Percentiles rank a stretch among this genome's conserved stretches.
Conservation (phyloP, 345 rosid genomes). For the Lepidium sativum region DNA sequence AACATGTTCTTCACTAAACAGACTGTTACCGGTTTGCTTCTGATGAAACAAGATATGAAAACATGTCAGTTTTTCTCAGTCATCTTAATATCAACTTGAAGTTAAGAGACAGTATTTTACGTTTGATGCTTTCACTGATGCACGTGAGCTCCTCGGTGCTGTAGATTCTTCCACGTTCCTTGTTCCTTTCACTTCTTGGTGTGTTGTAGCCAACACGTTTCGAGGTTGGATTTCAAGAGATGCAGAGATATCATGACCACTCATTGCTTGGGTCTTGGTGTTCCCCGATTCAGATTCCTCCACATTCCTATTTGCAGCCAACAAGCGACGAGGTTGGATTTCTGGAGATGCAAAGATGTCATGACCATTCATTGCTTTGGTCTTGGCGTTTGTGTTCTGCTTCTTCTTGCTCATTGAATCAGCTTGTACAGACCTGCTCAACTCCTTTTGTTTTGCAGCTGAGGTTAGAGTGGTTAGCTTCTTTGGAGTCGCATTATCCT, state of each 20-base stretch:
- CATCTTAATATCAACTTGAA: neutral
- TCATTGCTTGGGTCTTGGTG: constrained; percentile 55
- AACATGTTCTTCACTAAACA: constrained; percentile 42
- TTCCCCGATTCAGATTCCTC: constrained; percentile 35
- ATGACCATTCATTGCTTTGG: constrained; percentile 59
- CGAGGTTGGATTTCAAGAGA: constrained; percentile 46
- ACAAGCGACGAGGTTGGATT: constrained; percentile 40
- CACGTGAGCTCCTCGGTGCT: constrained; percentile 32
- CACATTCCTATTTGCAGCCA: constrained; percentile 23
- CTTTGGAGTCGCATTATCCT: constrained; percentile 55
- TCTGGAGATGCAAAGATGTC: constrained; percentile 54
- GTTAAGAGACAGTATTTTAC: constrained; percentile 23
- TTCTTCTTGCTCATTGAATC: constrained; percentile 47
- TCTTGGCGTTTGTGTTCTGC: constrained; percentile 53
- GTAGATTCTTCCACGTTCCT: constrained; percentile 8
- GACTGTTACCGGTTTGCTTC: constrained; percentile 46
- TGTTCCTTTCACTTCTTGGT: neutral
- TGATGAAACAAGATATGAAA: neutral
- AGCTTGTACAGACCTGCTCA: constrained; percentile 45
- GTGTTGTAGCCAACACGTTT: constrained; percentile 28
- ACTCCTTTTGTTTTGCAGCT: constrained; percentile 68
- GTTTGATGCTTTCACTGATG: constrained; percentile 44
- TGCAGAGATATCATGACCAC: constrained; percentile 56
- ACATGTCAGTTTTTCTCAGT: neutral
- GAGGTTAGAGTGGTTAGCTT: constrained; percentile 46